Percentiles rank a stretch among this genome's conserved stretches.
Evolutionary conservation across 805 yeast species (phyloP).

Genomic region (Dipodascus geniculatus): DNA sequence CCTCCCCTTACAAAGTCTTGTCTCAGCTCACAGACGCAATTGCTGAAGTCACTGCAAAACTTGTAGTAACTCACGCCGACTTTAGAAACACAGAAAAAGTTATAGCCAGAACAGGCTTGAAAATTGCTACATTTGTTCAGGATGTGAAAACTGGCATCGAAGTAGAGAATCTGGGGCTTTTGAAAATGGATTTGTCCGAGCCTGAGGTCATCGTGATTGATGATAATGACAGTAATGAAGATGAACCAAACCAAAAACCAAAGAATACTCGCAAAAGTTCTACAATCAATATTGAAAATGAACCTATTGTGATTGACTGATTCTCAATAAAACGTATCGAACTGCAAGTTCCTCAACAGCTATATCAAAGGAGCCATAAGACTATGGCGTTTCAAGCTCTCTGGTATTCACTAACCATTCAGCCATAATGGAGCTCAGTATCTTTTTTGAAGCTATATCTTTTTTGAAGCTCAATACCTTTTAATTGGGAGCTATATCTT

Average conservation of each 20-base stretch:
- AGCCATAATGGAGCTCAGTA: too few relatives aligned
- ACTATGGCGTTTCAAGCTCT: too few relatives aligned
- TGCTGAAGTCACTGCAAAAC: background rate
- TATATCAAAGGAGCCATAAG: too few relatives aligned
- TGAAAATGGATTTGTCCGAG: background rate
- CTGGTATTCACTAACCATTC: too few relatives aligned
- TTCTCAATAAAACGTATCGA: too few relatives aligned
- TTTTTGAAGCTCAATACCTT: too few relatives aligned
- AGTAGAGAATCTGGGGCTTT: background rate
- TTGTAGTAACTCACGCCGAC: background rate
- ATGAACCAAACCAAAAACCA: background rate
- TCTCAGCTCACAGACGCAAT: background rate
- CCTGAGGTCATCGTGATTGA: background rate
- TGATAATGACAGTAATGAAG: background rate
- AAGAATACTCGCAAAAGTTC: background rate
- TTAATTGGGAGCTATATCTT: too few relatives aligned
- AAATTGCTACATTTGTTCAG: background rate
- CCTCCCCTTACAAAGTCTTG: background rate
- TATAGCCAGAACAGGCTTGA: background rate
- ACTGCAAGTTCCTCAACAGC: too few relatives aligned
- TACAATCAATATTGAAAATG: background rate
- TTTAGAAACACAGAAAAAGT: background rate
- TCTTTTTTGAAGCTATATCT: too few relatives aligned
- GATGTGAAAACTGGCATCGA: background rate
- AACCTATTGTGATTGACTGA: background rate